Percentiles rank a stretch among this genome's conserved stretches.
These are phyloP conservation scores for Neurospora cerealis DNA, from an alignment of 495 filamentous ascomycete genomes.

Conservation along the genomic window DNA sequence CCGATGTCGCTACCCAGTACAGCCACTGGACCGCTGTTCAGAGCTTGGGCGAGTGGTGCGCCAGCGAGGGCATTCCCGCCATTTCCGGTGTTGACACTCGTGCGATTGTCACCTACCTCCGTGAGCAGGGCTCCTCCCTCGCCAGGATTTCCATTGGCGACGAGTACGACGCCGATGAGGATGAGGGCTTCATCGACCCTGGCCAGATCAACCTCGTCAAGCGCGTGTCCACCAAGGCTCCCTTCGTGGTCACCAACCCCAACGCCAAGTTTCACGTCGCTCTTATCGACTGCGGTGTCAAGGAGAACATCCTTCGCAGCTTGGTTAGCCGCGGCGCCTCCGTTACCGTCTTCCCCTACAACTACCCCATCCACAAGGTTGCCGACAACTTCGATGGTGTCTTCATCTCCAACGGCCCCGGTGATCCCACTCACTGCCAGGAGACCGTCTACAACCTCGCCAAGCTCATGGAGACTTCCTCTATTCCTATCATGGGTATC, in stretches of 20 bases:
- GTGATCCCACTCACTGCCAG: conserved; percentile 93
- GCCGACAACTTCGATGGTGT: conserved; percentile 95
- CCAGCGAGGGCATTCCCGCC: conserved; percentile 87
- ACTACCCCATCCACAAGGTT: conserved; percentile 96
- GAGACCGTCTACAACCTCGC: conserved; percentile 83
- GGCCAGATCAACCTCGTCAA: conserved; percentile 94
- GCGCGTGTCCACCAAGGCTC: conserved; percentile 92
- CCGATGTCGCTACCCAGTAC: conserved; percentile 86
- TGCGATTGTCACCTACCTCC: conserved; percentile 88
- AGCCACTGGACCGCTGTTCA: conserved; percentile 98
- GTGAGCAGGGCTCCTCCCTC: conserved; percentile 91
- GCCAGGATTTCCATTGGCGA: conserved; percentile 93
- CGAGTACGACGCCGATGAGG: conserved; percentile 97
- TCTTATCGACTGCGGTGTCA: conserved; percentile 95
- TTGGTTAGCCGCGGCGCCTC: conserved; percentile 79
- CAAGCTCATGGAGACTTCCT: conserved; percentile 79
- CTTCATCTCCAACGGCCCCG: conserved; percentile 96
- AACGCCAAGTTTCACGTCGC: conserved; percentile 81
- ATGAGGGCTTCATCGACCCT: conserved; percentile 91
- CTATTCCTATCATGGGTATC: conserved; percentile 93
- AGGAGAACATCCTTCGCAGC: conserved; percentile 97
- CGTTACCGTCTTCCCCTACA: conserved; percentile 87
- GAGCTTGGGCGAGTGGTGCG: conserved; percentile 87
- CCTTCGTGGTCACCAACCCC: conserved; percentile 81
- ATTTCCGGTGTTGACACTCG: conserved; percentile 96